Evolutionary conservation across 2,329 filamentous ascomycete species (phyloP).

Genomic region (Penicillium glabrum): DNA sequence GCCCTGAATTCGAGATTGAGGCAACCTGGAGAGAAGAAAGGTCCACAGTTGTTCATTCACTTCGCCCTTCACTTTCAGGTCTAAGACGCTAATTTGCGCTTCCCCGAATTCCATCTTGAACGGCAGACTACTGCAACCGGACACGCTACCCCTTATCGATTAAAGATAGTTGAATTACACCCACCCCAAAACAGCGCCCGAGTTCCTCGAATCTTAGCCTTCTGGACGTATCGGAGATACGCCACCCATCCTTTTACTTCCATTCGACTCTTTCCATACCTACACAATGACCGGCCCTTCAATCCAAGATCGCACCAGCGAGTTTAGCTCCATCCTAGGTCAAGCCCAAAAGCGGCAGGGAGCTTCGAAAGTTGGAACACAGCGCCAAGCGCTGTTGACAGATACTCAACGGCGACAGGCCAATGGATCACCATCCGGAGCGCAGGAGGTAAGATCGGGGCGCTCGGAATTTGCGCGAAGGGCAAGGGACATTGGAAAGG

Average conservation of each 20-base stretch:
- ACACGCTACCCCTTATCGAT: slow-evolving; percentile 37
- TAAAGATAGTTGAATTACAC: slow-evolving; percentile 15
- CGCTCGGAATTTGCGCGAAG: slow-evolving; percentile 90
- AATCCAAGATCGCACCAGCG: slow-evolving; percentile 93
- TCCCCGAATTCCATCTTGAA: not conserved
- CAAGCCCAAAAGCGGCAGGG: slow-evolving; percentile 81
- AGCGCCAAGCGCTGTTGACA: slow-evolving; percentile 76
- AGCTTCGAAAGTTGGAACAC: slow-evolving; percentile 72
- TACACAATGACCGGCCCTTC: slow-evolving; percentile 59
- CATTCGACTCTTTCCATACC: not conserved
- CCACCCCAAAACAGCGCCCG: not conserved
- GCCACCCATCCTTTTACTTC: not conserved
- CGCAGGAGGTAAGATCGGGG: slow-evolving; percentile 45
- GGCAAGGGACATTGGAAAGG: slow-evolving; percentile 87
- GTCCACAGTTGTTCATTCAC: not conserved
- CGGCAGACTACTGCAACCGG: slow-evolving; percentile 15
- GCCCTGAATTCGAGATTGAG: not conserved
- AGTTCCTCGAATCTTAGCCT: slow-evolving; percentile 7
- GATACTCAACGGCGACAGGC: slow-evolving; percentile 62
- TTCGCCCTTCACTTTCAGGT: not conserved
- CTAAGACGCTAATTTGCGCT: not conserved
- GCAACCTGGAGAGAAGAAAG: not conserved
- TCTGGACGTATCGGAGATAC: not conserved
- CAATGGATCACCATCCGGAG: slow-evolving; percentile 61
- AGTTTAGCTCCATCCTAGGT: slow-evolving; percentile 88